A percentile compares a stretch with the other conserved stretches of the same genome.
Conservation (phyloP, 1,284 basidiomycete species). For the Anthracocystis panici-leucophaei region DNA sequence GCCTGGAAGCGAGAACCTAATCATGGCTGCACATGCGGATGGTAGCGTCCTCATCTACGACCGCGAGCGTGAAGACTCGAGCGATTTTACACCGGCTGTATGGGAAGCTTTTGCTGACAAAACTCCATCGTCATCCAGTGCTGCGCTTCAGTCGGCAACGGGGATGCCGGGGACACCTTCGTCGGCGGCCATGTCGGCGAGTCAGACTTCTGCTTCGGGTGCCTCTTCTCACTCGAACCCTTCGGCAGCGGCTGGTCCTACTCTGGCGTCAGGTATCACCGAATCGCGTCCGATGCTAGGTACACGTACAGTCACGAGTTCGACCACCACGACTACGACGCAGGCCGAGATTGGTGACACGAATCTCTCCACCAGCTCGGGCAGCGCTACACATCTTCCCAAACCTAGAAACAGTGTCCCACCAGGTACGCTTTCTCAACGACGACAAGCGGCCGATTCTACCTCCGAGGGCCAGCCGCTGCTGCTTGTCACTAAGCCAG, state of each 20-base stretch:
- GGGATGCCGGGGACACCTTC: constrained; percentile 20
- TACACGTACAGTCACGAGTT: constrained; percentile 36
- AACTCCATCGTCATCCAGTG: constrained; percentile 35
- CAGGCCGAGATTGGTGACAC: constrained; percentile 31
- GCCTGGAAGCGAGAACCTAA: constrained; percentile 78
- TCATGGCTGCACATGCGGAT: constrained; percentile 90
- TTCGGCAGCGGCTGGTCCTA: background rate
- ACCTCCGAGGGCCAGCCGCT: constrained; percentile 25
- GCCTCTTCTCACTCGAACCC: constrained; percentile 26
- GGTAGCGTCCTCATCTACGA: constrained; percentile 89
- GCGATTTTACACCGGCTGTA: constrained; percentile 27
- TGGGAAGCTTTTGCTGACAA: constrained; percentile 31
- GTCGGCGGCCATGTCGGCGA: constrained; percentile 41
- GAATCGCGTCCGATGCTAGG: constrained; percentile 38
- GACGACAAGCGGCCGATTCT: constrained; percentile 16
- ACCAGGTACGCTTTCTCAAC: constrained; percentile 34
- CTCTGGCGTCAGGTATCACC: constrained; percentile 15
- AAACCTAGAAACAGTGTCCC: constrained; percentile 14
- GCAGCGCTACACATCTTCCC: constrained; percentile 29
- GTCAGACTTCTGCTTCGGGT: constrained; percentile 32
- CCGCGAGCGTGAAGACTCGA: constrained; percentile 86
- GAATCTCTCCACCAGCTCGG: constrained; percentile 32
- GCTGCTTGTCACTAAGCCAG: constrained; percentile 48
- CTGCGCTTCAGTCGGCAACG: constrained; percentile 19
- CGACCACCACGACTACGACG: constrained; percentile 41